Evolutionary conservation across 352 stramenopile genomes (phyloP).

Genomic region (Phytophthora meadii): DNA sequence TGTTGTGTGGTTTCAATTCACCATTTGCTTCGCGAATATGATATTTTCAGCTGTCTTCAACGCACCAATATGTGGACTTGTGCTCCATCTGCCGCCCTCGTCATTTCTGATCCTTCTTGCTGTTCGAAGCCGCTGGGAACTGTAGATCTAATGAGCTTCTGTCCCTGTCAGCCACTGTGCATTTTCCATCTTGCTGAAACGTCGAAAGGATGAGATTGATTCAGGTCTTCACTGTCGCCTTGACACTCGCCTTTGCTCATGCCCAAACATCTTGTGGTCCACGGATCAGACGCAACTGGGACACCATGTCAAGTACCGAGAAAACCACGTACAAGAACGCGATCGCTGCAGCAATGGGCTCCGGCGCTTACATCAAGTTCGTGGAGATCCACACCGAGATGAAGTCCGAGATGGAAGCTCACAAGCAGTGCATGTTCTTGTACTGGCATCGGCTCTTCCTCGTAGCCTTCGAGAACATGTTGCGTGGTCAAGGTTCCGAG

Average conservation of each 20-base stretch:
- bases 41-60: slow-evolving; percentile 8
- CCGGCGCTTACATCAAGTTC: slow-evolving; percentile 57
- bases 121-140: slow-evolving; percentile 16
- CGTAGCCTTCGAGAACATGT: slow-evolving; percentile 80
- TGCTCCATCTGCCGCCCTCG: slow-evolving; percentile 12
- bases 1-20: not conserved
- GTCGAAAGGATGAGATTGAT: slow-evolving; percentile 23
- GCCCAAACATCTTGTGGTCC: slow-evolving; percentile 27
- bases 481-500: slow-evolving; percentile 50
- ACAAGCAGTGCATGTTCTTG: slow-evolving; percentile 76
- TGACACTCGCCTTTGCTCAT: slow-evolving; percentile 5
- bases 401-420: slow-evolving; percentile 49
- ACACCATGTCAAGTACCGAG: slow-evolving; percentile 35
- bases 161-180: not conserved
- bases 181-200: slow-evolving; percentile 8
- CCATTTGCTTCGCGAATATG: not conserved
- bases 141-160: not conserved
- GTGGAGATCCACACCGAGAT: slow-evolving; percentile 64
- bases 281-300: slow-evolving; percentile 54
- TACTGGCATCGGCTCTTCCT: slow-evolving; percentile 82
- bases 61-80: slow-evolving; percentile 1
- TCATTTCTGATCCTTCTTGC: slow-evolving; percentile 24
- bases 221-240: slow-evolving; percentile 8
- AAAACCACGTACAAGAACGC: slow-evolving; percentile 53
- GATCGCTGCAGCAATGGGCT: slow-evolving; percentile 54